Conservation (phyloP, 2,329 filamentous ascomycete genomes). For the Fusarium anthophilum region DNA sequence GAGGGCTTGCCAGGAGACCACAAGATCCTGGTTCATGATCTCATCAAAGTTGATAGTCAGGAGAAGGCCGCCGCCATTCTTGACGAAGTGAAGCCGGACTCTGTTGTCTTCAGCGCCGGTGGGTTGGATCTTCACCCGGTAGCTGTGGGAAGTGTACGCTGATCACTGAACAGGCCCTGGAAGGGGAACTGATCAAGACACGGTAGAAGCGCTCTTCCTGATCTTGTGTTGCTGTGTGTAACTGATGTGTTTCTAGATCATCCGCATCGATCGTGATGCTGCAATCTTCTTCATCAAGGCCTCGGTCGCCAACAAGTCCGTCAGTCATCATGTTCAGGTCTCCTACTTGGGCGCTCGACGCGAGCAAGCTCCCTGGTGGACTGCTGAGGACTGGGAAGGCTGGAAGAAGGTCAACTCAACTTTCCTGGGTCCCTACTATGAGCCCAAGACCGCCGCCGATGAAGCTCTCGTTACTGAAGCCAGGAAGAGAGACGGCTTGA, state of each 20-base stretch:
- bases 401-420: slow-evolving; percentile 51
- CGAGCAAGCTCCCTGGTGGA: slow-evolving; percentile 60
- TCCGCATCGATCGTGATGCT: slow-evolving; percentile 41
- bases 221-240: not conserved
- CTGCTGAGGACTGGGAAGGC: slow-evolving; percentile 54
- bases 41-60: slow-evolving; percentile 72
- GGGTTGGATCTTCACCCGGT: not conserved
- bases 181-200: slow-evolving; percentile 53
- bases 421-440: slow-evolving; percentile 58
- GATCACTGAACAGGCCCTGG: slow-evolving; percentile 32
- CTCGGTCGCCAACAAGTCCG: slow-evolving; percentile 36
- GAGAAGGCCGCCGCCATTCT: slow-evolving; percentile 65
- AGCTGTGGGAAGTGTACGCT: slow-evolving; percentile 5
- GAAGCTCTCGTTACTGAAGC: slow-evolving; percentile 58
- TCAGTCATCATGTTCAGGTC: slow-evolving; percentile 68
- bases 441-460: slow-evolving; percentile 65
- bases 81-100: slow-evolving; percentile 65
- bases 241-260: slow-evolving; percentile 29
- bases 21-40: slow-evolving; percentile 69
- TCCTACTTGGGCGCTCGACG: slow-evolving; percentile 65
- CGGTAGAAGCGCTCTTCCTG: slow-evolving; percentile 15
- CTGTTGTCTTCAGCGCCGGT: slow-evolving; percentile 70
- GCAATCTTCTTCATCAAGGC: slow-evolving; percentile 38
- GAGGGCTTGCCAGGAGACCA: slow-evolving; percentile 66
- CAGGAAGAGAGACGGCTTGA: slow-evolving; percentile 49